Evolutionary conservation across 495 filamentous ascomycete genomes (phyloP).

Genomic region (Neurospora hispaniola): DNA sequence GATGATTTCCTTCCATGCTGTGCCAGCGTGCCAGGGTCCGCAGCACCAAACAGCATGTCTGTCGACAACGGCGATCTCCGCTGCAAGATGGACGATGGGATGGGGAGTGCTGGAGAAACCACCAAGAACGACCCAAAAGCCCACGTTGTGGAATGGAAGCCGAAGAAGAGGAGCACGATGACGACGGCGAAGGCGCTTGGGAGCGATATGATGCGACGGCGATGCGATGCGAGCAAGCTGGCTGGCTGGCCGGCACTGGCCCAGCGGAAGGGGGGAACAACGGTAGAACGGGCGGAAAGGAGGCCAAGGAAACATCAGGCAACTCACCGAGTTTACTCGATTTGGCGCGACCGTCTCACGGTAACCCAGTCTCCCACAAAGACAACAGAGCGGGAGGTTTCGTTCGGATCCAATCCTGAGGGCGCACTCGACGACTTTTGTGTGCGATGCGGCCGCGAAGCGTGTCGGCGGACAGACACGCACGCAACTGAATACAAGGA

Average conservation of each 20-base stretch:
- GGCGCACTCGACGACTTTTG: slow-evolving; percentile 3
- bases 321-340: slow-evolving; percentile 5
- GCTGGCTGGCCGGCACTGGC: slow-evolving; percentile 2
- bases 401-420: slow-evolving; percentile 6
- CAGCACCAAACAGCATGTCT: slow-evolving; percentile 3
- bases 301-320: neutral
- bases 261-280: neutral
- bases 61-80: slow-evolving; percentile 1
- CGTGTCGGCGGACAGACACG: slow-evolving; percentile 3
- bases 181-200: slow-evolving; percentile 2
- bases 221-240: neutral
- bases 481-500: slow-evolving; percentile 1
- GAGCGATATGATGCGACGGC: neutral
- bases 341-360: neutral
- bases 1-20: slow-evolving; percentile 12
- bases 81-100: neutral
- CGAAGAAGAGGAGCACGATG: slow-evolving; percentile 2
- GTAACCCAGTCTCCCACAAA: slow-evolving; percentile 5
- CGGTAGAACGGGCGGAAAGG: neutral
- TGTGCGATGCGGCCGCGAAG: slow-evolving; percentile 4
- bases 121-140: slow-evolving; percentile 3
- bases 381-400: neutral
- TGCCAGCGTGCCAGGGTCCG: neutral
- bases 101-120: slow-evolving; percentile 2
- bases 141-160: slow-evolving; percentile 1